Conservation (phyloP, 352 stramenopile genomes). For the Phytophthora pini region DNA sequence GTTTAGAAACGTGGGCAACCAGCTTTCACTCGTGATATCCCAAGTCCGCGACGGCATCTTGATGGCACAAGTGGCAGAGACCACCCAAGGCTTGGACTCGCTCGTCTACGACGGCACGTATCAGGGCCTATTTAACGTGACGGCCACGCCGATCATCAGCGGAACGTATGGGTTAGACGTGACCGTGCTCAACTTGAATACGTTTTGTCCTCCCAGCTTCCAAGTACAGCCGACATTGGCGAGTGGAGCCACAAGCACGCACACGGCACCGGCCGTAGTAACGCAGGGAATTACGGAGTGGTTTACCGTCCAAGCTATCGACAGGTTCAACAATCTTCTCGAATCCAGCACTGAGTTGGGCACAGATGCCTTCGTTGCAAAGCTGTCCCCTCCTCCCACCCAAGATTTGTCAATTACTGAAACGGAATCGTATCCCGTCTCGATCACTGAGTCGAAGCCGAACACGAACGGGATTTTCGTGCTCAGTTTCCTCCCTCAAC, state of each 20-base stretch:
- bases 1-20: conserved; percentile 60
- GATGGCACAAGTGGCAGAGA: conserved; percentile 51
- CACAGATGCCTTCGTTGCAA: conserved; percentile 60
- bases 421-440: conserved; percentile 50
- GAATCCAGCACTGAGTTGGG: conserved; percentile 76
- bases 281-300: conserved; percentile 73
- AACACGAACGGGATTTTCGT: conserved; percentile 91
- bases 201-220: conserved; percentile 80
- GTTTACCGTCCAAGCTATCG: conserved; percentile 91
- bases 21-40: conserved; percentile 40
- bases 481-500: conserved; percentile 77
- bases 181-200: conserved; percentile 48
- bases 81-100: conserved; percentile 69
- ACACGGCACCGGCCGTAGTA: conserved; percentile 83
- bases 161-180: conserved; percentile 70
- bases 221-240: conserved; percentile 82
- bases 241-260: conserved; percentile 66
- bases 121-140: conserved; percentile 82
- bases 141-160: conserved; percentile 84
- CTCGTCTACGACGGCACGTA: conserved; percentile 72
- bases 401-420: neutral
- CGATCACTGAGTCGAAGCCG: conserved; percentile 54
- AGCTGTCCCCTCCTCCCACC: conserved; percentile 51
- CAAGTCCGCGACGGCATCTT: conserved; percentile 62
- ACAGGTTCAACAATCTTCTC: conserved; percentile 93